These are phyloP conservation scores for Rhodotorula sp. DNA, from an alignment of 1,284 basidiomycete species.

Conservation along the genomic window DNA sequence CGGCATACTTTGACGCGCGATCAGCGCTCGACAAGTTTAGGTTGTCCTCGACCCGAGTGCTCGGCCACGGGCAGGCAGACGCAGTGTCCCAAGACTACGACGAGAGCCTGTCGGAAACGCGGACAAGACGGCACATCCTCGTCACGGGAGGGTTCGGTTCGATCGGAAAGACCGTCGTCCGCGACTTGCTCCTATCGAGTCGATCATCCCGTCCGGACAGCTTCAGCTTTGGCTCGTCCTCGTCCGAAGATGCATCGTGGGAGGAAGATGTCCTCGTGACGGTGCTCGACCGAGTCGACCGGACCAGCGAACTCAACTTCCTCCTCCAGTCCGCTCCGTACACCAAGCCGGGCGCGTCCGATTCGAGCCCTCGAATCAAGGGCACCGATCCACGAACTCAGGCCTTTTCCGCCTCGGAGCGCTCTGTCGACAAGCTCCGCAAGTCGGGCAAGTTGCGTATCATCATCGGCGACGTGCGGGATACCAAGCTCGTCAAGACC, in stretches of 20 bases:
- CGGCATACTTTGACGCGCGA: slow-evolving; percentile 36
- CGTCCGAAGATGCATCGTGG: slow-evolving; percentile 7
- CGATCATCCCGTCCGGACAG: neutral
- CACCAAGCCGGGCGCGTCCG: slow-evolving; percentile 32
- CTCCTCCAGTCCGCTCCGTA: slow-evolving; percentile 41
- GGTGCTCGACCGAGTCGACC: slow-evolving; percentile 38
- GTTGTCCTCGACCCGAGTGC: slow-evolving; percentile 41
- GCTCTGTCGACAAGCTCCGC: slow-evolving; percentile 38
- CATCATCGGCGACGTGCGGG: slow-evolving; percentile 40
- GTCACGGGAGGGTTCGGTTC: slow-evolving; percentile 44
- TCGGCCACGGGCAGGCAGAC: slow-evolving; percentile 33
- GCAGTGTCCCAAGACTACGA: slow-evolving; percentile 9
- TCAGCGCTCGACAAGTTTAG: slow-evolving; percentile 40
- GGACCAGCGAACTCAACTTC: slow-evolving; percentile 40
- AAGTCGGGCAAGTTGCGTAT: slow-evolving; percentile 38
- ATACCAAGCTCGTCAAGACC: slow-evolving; percentile 25
- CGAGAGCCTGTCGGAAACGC: slow-evolving; percentile 5
- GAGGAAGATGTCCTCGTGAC: slow-evolving; percentile 37
- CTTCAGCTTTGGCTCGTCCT: neutral
- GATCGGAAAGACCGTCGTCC: slow-evolving; percentile 40
- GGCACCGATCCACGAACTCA: slow-evolving; percentile 43
- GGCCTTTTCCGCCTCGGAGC: slow-evolving; percentile 39
- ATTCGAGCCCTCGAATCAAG: slow-evolving; percentile 27
- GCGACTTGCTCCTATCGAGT: slow-evolving; percentile 39
- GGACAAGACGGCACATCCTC: slow-evolving; percentile 41